Conservation (phyloP, 2,329 filamentous ascomycete genomes). For the Xylariaceae sp. region DNA sequence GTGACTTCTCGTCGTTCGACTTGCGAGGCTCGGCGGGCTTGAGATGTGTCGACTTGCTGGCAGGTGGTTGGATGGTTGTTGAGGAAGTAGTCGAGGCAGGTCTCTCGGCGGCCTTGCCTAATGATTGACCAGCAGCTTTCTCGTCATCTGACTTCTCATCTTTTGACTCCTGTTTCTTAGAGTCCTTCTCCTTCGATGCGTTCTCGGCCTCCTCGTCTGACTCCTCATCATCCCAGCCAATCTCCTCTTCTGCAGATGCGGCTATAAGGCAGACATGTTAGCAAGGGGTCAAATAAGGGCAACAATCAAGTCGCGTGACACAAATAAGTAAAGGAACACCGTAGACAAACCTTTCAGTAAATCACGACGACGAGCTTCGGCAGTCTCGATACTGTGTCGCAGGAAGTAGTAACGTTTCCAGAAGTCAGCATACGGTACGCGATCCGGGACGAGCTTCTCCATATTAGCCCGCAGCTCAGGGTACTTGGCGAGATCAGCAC, state of each 20-base stretch:
- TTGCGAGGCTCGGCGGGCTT: slow-evolving; percentile 63
- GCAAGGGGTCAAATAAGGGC: slow-evolving; percentile 28
- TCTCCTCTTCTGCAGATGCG: slow-evolving; percentile 66
- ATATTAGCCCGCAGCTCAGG: slow-evolving; percentile 80
- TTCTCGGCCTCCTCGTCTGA: slow-evolving; percentile 43
- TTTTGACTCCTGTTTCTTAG: slow-evolving; percentile 57
- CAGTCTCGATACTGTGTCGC: slow-evolving; percentile 84
- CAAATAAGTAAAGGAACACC: slow-evolving; percentile 9
- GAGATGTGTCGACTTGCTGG: slow-evolving; percentile 36
- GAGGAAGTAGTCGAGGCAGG: slow-evolving; percentile 51
- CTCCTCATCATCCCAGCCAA: slow-evolving; percentile 51
- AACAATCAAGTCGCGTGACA: neutral
- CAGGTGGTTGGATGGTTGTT: slow-evolving; percentile 53
- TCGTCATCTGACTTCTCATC: slow-evolving; percentile 32
- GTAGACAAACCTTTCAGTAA: slow-evolving; percentile 72
- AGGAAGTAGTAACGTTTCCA: slow-evolving; percentile 97
- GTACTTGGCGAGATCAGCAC: slow-evolving; percentile 76
- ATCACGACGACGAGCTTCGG: slow-evolving; percentile 82
- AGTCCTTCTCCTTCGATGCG: slow-evolving; percentile 57
- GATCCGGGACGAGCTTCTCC: slow-evolving; percentile 93
- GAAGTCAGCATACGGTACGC: slow-evolving; percentile 82
- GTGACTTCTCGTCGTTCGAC: slow-evolving; percentile 84
- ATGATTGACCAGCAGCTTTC: slow-evolving; percentile 32
- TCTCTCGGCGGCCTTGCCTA: slow-evolving; percentile 35
- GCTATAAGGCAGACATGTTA: slow-evolving; percentile 39